phyloP scores from a whole-genome alignment of 768 basidiomycete species.

The Trametes maxima region DNA sequence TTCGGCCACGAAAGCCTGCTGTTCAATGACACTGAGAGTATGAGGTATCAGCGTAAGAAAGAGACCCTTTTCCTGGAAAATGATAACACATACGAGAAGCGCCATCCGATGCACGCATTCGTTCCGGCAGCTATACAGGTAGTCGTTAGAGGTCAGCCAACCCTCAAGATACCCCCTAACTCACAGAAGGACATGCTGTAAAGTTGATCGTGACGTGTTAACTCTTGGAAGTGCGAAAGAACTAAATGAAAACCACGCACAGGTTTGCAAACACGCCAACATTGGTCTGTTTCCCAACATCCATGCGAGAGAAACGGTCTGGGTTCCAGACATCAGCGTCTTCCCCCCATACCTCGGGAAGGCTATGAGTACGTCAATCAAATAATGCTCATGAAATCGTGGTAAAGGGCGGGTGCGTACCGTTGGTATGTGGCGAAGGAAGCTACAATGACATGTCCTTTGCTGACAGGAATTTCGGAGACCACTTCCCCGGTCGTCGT shows the following conservation, averaged over 20 bases:
- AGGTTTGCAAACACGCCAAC: slow-evolving; percentile 18
- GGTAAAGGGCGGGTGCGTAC: background rate
- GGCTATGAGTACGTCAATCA: background rate
- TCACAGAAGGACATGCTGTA: slow-evolving; percentile 16
- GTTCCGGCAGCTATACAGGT: slow-evolving; percentile 11
- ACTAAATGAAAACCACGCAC: slow-evolving; percentile 2
- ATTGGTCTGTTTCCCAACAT: slow-evolving; percentile 6
- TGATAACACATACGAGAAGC: slow-evolving; percentile 14
- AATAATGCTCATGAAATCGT: background rate
- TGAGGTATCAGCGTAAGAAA: too few relatives aligned
- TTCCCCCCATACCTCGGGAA: slow-evolving; percentile 16
- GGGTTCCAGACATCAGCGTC: slow-evolving; percentile 21
- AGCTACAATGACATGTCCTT: slow-evolving; percentile 1
- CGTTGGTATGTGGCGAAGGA: slow-evolving; percentile 13
- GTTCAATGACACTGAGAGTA: slow-evolving; percentile 29
- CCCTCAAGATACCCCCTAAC: too few relatives aligned
- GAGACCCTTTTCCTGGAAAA: background rate
- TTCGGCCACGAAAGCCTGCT: slow-evolving; percentile 35
- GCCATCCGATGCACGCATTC: slow-evolving; percentile 21
- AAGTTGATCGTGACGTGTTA: background rate
- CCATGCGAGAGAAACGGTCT: slow-evolving; percentile 4
- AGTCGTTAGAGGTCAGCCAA: too few relatives aligned
- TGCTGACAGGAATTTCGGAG: slow-evolving; percentile 6
- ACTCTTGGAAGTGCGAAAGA: background rate
- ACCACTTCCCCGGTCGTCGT: background rate